Conservation (phyloP, 2,329 filamentous ascomycete species). For the Aureobasidium mangrovei region DNA sequence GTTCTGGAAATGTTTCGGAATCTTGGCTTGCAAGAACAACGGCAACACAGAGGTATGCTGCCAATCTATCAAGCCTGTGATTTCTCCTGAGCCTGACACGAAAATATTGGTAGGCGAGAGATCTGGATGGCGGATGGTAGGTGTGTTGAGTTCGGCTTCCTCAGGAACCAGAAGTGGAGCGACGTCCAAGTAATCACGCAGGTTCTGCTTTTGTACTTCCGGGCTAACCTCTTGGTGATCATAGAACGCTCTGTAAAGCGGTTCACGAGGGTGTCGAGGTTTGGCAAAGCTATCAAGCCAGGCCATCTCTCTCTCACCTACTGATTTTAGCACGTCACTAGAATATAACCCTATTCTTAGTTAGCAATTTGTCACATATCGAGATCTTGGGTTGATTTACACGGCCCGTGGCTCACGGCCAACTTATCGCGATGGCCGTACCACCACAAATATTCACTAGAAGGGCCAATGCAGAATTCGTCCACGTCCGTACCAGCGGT, state of each 20-base stretch:
- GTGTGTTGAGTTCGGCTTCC: slow-evolving; percentile 16
- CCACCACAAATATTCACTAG: slow-evolving; percentile 25
- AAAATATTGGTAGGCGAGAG: slow-evolving; percentile 29
- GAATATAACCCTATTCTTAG: slow-evolving; percentile 19
- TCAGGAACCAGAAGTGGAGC: slow-evolving; percentile 16
- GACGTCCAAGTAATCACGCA: slow-evolving; percentile 25
- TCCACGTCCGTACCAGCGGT: neutral
- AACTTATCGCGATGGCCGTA: slow-evolving; percentile 23
- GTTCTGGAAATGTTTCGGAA: slow-evolving; percentile 35
- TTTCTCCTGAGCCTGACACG: slow-evolving; percentile 22
- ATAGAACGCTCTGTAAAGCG: slow-evolving; percentile 24
- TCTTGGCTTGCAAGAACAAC: slow-evolving; percentile 29
- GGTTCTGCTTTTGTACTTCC: slow-evolving; percentile 21
- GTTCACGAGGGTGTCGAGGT: slow-evolving; percentile 26
- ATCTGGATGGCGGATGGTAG: slow-evolving; percentile 29
- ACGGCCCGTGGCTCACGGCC: slow-evolving; percentile 22
- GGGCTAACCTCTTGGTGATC: slow-evolving; percentile 15
- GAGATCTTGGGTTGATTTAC: slow-evolving; percentile 19
- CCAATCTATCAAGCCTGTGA: slow-evolving; percentile 35
- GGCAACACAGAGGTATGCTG: slow-evolving; percentile 32
- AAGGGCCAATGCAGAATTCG: slow-evolving; percentile 28
- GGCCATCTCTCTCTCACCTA: slow-evolving; percentile 25
- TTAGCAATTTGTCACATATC: slow-evolving; percentile 2
- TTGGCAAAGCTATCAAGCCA: slow-evolving; percentile 24
- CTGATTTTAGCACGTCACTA: slow-evolving; percentile 20